Base-by-base conservation (phyloP, 495 filamentous ascomycete species). In the Penicillium atrosanguineum region DNA sequence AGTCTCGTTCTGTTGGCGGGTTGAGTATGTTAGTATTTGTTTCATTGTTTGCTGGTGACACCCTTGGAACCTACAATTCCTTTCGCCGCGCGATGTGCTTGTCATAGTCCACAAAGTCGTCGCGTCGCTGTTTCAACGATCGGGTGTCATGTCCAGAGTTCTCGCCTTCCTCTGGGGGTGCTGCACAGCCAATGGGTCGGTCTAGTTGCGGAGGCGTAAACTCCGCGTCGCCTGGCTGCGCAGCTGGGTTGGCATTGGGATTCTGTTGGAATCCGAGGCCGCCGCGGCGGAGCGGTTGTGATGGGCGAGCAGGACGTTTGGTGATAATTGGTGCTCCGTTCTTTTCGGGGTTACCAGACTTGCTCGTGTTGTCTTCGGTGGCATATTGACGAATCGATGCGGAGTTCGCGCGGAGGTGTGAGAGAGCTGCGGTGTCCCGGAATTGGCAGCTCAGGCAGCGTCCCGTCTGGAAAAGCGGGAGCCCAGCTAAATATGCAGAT, bases 91-190 rank as follows among this genome's bases (percentile, higher is more conserved):
- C 77, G 6, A 95, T 69, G 67, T 96, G 90, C 62, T 88, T 88
- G 28, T 96, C 87, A 56, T 88, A 91, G 67, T 96, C 77, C 42
- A 88, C 83, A 59, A 93, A 89, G 60, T 96, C 91, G 42, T 89
- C 86, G 16, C 88, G 79, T 37, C 84, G 82, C 70, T 96, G 72
- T 40, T 76, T 72, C 61, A 84, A 71, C 8, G 85, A 79, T 16
- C 91, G 84, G 4, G 44, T 29, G 59, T 96, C 91, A 56, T 88
- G 65, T 14, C 91, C 90, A 14, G 81, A 85, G 65, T 96, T 97
- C 63, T 96, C 80, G 43, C 89, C 91, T 28, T 83, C 75, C 31
- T 72, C 55, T 0, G 94, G 94, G 0, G 90, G 85, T n/a, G 79
- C 63, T 7, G 72, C 67, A 46, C 94, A 80, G 52, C 94, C 94